Evolutionary conservation across 2,329 filamentous ascomycete genomes (phyloP).

Genomic region (Gnomoniopsis sp.): DNA sequence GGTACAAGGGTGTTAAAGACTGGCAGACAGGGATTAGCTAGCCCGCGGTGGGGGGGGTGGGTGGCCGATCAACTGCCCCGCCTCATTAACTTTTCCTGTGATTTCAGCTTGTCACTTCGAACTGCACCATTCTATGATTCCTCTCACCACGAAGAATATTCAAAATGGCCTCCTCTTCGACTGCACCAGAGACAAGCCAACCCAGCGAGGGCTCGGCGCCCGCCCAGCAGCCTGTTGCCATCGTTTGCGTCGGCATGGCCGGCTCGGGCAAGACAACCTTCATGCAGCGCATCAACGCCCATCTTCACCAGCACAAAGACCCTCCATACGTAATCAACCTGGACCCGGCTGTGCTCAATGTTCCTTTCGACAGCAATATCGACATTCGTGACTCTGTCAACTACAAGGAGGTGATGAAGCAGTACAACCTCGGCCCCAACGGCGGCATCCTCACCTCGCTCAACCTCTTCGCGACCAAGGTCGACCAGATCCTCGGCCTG

Average conservation of each 20-base stretch:
- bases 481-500: slow-evolving; percentile 87
- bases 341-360: slow-evolving; percentile 87
- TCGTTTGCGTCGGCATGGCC: slow-evolving; percentile 97
- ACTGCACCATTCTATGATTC: background rate
- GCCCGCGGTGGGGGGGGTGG: background rate
- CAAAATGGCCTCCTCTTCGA: slow-evolving; percentile 21
- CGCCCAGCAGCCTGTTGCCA: slow-evolving; percentile 58
- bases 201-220: background rate
- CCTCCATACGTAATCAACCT: slow-evolving; percentile 96
- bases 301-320: slow-evolving; percentile 76
- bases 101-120: background rate
- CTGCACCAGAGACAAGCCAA: slow-evolving; percentile 16
- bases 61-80: background rate
- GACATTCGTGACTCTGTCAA: slow-evolving; percentile 98
- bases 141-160: background rate
- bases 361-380: slow-evolving; percentile 96
- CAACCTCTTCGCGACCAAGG: slow-evolving; percentile 96
- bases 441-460: slow-evolving; percentile 93
- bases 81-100: background rate
- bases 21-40: background rate
- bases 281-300: slow-evolving; percentile 95
- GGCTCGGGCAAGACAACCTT: slow-evolving; percentile 99
- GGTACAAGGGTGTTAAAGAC: background rate
- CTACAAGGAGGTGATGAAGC: slow-evolving; percentile 99
- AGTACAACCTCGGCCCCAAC: slow-evolving; percentile 96